Evolutionary conservation across 225 moss, liverwort and hornwort genomes (phyloP), one percentile per base, ranked within the genome.

Genomic region (Physcomitrium patens): DNA sequence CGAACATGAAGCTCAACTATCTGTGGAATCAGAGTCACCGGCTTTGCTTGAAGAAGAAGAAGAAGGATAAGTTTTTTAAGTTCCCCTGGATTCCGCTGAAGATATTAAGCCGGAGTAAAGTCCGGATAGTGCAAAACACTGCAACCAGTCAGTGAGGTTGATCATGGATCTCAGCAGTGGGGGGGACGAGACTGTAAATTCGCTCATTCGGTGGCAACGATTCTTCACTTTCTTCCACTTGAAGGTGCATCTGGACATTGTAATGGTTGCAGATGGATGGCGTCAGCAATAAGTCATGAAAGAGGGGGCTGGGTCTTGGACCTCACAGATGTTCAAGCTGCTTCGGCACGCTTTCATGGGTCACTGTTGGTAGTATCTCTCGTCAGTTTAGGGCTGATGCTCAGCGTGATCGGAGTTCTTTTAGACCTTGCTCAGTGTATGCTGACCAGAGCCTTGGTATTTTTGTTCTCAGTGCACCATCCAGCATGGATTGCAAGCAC

Each of bases 211-310:
- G 31, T 37, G 31, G 31, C 31, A 37, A 37, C 31, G 31, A 37
- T 4, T 37, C 31, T 0, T 37, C 31, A 37, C 31, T 37, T 37
- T 37, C 31, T 94, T 42, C 94, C 93, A 43, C 91, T 93, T 37
- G 19, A 91, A 77, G 70, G 93, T 85, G 23, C 57, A 68, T 1
- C 80, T 91, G 9, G 95, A 91, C 83, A 72, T 79, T 5, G 78
- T 82, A 28, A 70, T 64, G 18, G 52, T 99, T 80, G 73, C 68
- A 46, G 85, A 91, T 24, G 93, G 85, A 91, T 24, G 93, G 95
- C 51, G 91, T 99, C 18, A 82, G 81, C 57, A 99, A 95, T 93
- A 99, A 83, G 66, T 95, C 23, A 86, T 95, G 6, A 91, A 85
- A 76, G 90, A 88, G 69, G 91, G 31, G 99, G 5, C 80, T 84